A percentile compares a stretch with the other conserved stretches of the same genome.
Evolutionary conservation across 2,329 filamentous ascomycete genomes (phyloP).

Genomic region (Fusarium protoensiforme): DNA sequence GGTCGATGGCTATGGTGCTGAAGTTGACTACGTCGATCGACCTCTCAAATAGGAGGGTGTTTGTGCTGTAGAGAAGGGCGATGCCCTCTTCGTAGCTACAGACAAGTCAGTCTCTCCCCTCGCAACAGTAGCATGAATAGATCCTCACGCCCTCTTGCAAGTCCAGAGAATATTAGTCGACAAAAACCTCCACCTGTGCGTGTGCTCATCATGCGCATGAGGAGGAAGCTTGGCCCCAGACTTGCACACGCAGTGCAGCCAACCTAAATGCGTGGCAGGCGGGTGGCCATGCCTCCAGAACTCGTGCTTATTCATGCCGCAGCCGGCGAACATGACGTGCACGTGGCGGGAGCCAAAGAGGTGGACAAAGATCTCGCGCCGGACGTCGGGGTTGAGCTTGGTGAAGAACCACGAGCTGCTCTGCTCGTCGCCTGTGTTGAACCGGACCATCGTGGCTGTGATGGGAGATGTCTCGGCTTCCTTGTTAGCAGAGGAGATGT

Average conservation of each 20-base stretch:
- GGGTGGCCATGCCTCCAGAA: background rate
- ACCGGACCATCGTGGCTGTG: background rate
- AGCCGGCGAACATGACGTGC: background rate
- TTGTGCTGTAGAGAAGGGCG: conserved; percentile 1
- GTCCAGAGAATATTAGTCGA: background rate
- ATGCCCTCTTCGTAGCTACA: conserved; percentile 3
- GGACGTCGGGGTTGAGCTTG: background rate
- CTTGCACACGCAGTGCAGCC: conserved; percentile 13
- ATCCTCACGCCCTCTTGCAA: conserved; percentile 13
- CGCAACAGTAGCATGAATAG: background rate
- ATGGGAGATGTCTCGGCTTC: background rate
- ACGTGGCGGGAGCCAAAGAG: background rate
- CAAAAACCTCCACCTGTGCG: conserved; percentile 5
- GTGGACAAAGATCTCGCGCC: background rate
- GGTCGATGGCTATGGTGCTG: background rate
- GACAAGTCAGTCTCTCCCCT: background rate
- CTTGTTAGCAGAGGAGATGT: background rate
- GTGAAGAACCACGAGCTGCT: background rate
- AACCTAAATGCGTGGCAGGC: background rate
- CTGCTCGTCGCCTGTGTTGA: background rate
- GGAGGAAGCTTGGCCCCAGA: background rate
- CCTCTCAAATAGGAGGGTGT: background rate
- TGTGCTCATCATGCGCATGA: background rate
- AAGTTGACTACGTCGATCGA: background rate
- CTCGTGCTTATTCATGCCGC: accelerated